Evolutionary conservation across 768 basidiomycete genomes (phyloP), one percentile per base, ranked within the genome.

Genomic region (Phaeotremella skinneri): DNA sequence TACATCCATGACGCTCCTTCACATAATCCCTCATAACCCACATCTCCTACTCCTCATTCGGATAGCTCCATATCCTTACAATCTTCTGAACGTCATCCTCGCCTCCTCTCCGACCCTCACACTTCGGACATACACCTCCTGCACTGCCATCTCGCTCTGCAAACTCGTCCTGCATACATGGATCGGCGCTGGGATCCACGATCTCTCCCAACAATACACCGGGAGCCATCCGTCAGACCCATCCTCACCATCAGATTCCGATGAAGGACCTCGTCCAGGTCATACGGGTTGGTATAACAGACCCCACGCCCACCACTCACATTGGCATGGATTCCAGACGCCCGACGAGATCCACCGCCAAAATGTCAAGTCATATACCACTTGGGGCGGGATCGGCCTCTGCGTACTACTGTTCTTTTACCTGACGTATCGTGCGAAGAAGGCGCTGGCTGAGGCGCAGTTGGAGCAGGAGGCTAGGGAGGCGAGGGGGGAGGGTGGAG

Each of bases 41-140:
- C 86, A 86, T 69, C 82, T 96, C 3, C 84, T 96, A 20, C 91
- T 94, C 80, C 84, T 94, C 60, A 89, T 96, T 67, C 87, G 92
- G 50, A 82, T 92, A 55, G 91, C 72, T 11, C 73, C 75, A 23
- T 75, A 76, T 57, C 74, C 78, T 11, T 79, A 78, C 80, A 94
- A 94, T 79, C 88, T 94, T 70, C 90, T 94, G 85, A 96, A 94
- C 80, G 89, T 88, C 71, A 85, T 96, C 49, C 83, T 96, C 49
- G 91, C 92, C 6, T 89, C 90, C 2, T 85, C 88, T n/a, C 86
- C 86, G 30, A 85, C 87, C 4, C 84, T 93, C 66, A 86, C 86
- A 3, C 81, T 92, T 13, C 50, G 58, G 25, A 70, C 68, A 21
- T 73, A 70, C 47, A 73, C 85, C 17, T 75, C 84, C 50, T 90